A percentile compares a stretch with the other conserved stretches of the same genome.
Conservation (phyloP, 2,329 filamentous ascomycete species). For the Alternaria novae-zelandiae region DNA sequence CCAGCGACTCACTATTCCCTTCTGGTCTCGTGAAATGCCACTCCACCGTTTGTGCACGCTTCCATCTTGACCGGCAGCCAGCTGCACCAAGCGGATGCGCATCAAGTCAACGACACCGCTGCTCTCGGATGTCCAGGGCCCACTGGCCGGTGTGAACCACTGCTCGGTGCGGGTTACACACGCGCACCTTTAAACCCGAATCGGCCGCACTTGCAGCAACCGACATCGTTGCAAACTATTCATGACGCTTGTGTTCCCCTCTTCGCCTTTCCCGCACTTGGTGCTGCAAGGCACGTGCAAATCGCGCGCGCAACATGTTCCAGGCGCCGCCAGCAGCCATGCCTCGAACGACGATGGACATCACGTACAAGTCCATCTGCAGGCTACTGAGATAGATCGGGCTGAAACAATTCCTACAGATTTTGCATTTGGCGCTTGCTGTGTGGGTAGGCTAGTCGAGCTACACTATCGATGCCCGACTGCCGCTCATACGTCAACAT, state of each 20-base stretch:
- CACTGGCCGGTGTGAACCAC: slow-evolving; percentile 31
- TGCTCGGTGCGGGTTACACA: slow-evolving; percentile 35
- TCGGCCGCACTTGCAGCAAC: slow-evolving; percentile 40
- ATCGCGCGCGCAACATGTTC: slow-evolving; percentile 3
- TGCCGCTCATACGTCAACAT: slow-evolving; percentile 36
- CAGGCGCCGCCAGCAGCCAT: slow-evolving; percentile 7
- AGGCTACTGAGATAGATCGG: slow-evolving; percentile 13
- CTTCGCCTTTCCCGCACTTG: slow-evolving; percentile 23
- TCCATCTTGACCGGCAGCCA: slow-evolving; percentile 1
- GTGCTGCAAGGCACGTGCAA: slow-evolving; percentile 35
- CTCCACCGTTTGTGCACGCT: slow-evolving; percentile 8
- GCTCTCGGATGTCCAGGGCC: slow-evolving; percentile 19
- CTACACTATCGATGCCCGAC: slow-evolving; percentile 12
- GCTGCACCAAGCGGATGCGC: neutral
- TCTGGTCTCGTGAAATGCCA: slow-evolving; percentile 1
- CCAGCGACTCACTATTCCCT: neutral
- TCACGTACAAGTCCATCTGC: slow-evolving; percentile 11
- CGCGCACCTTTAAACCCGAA: slow-evolving; percentile 31
- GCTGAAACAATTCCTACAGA: slow-evolving; percentile 26
- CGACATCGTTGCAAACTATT: slow-evolving; percentile 28
- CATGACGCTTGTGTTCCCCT: slow-evolving; percentile 25
- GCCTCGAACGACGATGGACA: slow-evolving; percentile 7
- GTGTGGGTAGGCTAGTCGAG: slow-evolving; percentile 24
- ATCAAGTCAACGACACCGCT: slow-evolving; percentile 23
- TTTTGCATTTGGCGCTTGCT: slow-evolving; percentile 17